phyloP scores from a whole-genome alignment of 2,329 filamentous ascomycete species.

The Sporothrix inflata region DNA sequence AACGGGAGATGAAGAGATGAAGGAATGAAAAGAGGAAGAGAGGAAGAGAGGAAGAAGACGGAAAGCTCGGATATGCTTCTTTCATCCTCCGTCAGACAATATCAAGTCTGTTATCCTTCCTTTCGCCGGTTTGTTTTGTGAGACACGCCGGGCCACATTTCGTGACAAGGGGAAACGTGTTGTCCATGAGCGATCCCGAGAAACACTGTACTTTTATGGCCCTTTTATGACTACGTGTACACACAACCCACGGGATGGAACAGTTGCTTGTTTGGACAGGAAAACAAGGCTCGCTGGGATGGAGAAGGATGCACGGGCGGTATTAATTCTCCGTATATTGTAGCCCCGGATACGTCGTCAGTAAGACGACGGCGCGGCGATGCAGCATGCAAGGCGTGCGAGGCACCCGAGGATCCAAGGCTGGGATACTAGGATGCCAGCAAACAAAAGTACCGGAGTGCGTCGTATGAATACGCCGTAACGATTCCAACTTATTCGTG shows the following conservation, averaged over 20 bases:
- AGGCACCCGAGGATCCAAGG: background rate
- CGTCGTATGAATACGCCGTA: too few relatives aligned
- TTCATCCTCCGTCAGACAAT: slow-evolving; percentile 17
- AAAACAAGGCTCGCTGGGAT: background rate
- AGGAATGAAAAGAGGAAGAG: background rate
- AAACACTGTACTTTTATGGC: background rate
- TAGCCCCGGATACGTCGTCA: background rate
- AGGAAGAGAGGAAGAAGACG: background rate
- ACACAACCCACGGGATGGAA: slow-evolving; percentile 16
- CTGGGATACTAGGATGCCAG: background rate
- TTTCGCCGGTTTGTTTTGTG: background rate
- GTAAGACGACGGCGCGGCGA: background rate
- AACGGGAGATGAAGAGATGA: background rate
- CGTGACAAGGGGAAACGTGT: background rate
- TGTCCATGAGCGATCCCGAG: background rate
- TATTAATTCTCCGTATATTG: background rate
- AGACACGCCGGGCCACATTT: background rate
- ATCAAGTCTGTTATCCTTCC: background rate
- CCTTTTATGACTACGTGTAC: background rate
- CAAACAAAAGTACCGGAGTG: too few relatives aligned
- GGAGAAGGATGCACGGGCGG: background rate
- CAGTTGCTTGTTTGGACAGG: background rate
- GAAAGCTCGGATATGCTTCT: slow-evolving; percentile 3
- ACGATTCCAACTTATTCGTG: too few relatives aligned
- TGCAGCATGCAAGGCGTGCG: background rate